phyloP scores from a whole-genome alignment of 2,329 filamentous ascomycete genomes.

The Sporothrix variecibatus region DNA sequence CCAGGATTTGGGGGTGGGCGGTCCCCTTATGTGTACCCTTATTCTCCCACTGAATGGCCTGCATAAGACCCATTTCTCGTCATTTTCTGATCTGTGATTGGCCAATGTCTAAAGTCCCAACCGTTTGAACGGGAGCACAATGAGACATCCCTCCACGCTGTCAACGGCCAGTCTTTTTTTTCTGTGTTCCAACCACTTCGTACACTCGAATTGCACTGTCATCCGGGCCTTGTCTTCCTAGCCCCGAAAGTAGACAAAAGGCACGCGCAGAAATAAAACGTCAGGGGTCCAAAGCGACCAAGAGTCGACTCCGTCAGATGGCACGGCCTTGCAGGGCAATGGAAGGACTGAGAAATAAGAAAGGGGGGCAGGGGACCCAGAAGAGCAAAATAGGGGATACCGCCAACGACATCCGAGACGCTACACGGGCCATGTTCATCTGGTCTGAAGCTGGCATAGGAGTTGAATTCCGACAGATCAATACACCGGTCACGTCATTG shows the following conservation, averaged over 20 bases:
- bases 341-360: neutral
- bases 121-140: constrained; percentile 1
- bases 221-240: neutral
- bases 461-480: neutral
- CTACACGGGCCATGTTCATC: constrained; percentile 3
- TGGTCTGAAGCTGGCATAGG: neutral
- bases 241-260: constrained; percentile 6
- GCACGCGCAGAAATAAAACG: neutral
- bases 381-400: neutral
- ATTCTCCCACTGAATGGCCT: neutral
- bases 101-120: neutral
- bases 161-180: neutral
- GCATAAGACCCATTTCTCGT: neutral
- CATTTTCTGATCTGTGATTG: neutral
- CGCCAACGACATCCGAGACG: neutral
- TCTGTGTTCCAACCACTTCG: neutral
- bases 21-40: neutral
- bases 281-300: neutral
- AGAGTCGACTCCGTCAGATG: neutral
- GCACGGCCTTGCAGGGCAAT: constrained; percentile 1
- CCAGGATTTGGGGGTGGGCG: neutral
- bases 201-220: neutral
- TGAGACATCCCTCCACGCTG: neutral
- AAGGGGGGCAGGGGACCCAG: neutral
- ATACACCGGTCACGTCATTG: constrained; percentile 19